These are phyloP conservation scores for Collybia nuda DNA, from an alignment of 768 basidiomycete species.

Conservation along the genomic window DNA sequence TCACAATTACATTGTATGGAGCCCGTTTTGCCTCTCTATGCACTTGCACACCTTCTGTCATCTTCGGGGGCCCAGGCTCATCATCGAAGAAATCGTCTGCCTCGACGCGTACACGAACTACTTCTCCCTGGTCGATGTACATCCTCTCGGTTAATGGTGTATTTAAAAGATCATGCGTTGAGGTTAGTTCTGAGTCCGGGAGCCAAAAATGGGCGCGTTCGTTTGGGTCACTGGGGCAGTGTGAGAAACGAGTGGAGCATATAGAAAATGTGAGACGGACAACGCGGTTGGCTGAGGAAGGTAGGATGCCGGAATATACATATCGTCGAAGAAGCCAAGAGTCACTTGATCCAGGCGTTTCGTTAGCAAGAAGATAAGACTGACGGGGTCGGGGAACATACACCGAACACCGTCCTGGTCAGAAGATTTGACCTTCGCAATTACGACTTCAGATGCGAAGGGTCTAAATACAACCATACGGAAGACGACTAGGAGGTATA, in stretches of 20 bases:
- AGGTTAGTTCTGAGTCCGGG: constrained; percentile 53
- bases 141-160: constrained; percentile 64
- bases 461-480: constrained; percentile 90
- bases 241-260: neutral
- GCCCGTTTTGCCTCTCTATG: constrained; percentile 50
- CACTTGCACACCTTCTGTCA: constrained; percentile 63
- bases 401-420: constrained; percentile 84
- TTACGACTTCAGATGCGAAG: constrained; percentile 84
- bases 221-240: constrained; percentile 64
- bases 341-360: constrained; percentile 51
- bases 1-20: constrained; percentile 71
- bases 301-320: constrained; percentile 77
- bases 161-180: constrained; percentile 66
- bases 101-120: constrained; percentile 77
- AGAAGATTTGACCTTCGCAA: constrained; percentile 86
- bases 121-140: constrained; percentile 79
- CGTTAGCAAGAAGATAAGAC: neutral
- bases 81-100: constrained; percentile 84
- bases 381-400: constrained; percentile 35
- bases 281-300: constrained; percentile 83
- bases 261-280: constrained; percentile 38
- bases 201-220: constrained; percentile 86
- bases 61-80: constrained; percentile 82
- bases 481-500: constrained; percentile 65
- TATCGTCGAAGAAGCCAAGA: constrained; percentile 92